phyloP scores from a whole-genome alignment of 1,139 yeast species.

The Yarrowia galli region DNA sequence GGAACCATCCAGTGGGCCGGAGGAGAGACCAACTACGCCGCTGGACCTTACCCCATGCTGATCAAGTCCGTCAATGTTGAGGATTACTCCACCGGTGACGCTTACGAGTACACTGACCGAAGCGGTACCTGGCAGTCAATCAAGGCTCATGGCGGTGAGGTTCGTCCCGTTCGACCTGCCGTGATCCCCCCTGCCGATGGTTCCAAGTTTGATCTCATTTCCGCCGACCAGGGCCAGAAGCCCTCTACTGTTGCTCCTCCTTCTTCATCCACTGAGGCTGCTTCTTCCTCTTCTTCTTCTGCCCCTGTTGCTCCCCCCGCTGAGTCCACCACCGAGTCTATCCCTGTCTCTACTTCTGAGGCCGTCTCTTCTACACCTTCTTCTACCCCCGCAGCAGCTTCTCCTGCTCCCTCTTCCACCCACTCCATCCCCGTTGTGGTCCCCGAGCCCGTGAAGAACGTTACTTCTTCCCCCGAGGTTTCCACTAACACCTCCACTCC shows the following conservation, averaged over 20 bases:
- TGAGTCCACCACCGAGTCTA: background rate
- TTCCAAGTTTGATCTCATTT: conserved; percentile 2
- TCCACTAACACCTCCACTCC: background rate
- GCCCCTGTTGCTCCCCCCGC: background rate
- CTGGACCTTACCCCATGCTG: conserved; percentile 74
- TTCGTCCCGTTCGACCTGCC: conserved; percentile 56
- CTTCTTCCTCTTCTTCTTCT: background rate
- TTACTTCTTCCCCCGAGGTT: background rate
- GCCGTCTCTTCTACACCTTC: background rate
- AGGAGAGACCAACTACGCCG: conserved; percentile 68
- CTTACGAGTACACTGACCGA: conserved; percentile 68
- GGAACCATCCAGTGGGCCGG: conserved; percentile 91
- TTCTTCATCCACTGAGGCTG: background rate
- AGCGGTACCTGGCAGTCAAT: conserved; percentile 76
- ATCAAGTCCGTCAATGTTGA: conserved; percentile 66
- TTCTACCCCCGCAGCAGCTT: background rate
- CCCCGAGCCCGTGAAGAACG: background rate
- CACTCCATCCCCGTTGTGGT: background rate
- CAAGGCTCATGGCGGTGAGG: conserved; percentile 65
- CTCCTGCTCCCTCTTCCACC: background rate
- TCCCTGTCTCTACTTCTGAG: background rate
- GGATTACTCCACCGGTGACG: conserved; percentile 81
- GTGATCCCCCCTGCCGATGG: conserved; percentile 16
- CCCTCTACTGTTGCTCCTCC: background rate
- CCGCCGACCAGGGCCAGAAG: conserved; percentile 4